phyloP scores from a whole-genome alignment of 352 stramenopile species.

The Phytophthora hybrid region DNA sequence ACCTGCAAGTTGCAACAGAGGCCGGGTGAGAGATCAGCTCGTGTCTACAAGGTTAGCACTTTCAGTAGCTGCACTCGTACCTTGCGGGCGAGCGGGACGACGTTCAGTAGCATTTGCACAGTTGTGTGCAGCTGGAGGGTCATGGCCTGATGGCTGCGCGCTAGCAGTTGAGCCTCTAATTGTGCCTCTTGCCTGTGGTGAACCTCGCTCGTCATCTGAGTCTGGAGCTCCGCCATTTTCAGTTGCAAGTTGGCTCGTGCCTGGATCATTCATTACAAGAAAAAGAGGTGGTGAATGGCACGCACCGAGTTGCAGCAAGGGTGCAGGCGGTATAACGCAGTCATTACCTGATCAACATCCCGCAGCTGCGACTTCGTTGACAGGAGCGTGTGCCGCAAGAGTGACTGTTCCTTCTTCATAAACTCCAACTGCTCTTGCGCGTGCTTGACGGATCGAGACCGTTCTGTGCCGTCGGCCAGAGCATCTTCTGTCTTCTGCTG shows the following conservation, averaged over 20 bases:
- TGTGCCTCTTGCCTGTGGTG: slow-evolving; percentile 68
- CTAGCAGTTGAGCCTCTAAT: slow-evolving; percentile 61
- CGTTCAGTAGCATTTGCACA: slow-evolving; percentile 76
- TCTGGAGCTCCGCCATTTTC: slow-evolving; percentile 42
- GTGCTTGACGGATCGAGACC: slow-evolving; percentile 53
- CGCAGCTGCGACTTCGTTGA: slow-evolving; percentile 57
- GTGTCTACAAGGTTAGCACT: not conserved
- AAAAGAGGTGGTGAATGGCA: not conserved
- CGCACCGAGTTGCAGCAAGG: no score
- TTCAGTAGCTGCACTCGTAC: slow-evolving; percentile 13
- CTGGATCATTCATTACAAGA: slow-evolving; percentile 10
- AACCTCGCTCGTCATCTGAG: slow-evolving; percentile 44
- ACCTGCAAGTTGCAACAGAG: slow-evolving; percentile 42
- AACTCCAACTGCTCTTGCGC: slow-evolving; percentile 71
- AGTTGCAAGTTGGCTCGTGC: slow-evolving; percentile 30
- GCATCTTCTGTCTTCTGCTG: slow-evolving; percentile 40
- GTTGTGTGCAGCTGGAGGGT: slow-evolving; percentile 77
- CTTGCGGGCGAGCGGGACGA: slow-evolving; percentile 70
- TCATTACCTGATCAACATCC: slow-evolving; percentile 54
- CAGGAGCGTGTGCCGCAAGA: slow-evolving; percentile 54
- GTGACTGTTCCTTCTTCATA: slow-evolving; percentile 65
- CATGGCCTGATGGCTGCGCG: slow-evolving; percentile 77
- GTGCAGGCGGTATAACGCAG: not conserved
- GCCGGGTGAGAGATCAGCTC: not conserved
- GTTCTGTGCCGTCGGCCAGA: slow-evolving; percentile 40